Conservation (phyloP, 2,329 filamentous ascomycete species). For the Beauveria australis region DNA sequence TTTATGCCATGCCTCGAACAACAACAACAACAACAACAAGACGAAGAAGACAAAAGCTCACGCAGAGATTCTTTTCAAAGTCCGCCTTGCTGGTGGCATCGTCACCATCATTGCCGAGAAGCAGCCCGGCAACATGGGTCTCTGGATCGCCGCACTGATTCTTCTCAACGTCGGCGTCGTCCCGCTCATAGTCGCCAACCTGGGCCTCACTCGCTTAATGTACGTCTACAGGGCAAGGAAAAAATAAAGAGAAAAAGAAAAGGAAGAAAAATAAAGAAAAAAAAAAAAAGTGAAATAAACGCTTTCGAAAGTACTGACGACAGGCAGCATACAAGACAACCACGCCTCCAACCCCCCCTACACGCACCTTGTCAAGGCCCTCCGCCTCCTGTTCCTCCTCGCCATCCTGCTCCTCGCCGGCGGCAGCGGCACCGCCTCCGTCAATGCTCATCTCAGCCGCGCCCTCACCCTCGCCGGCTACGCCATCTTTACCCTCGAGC, state of each 20-base stretch:
- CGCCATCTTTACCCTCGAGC: conserved; percentile 16
- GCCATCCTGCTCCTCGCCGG: conserved; percentile 15
- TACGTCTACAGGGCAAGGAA: conserved; percentile 8
- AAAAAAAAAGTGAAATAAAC: background rate
- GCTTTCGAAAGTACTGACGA: background rate
- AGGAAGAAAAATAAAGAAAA: background rate
- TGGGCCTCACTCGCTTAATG: conserved; percentile 21
- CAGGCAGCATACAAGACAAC: conserved; percentile 16
- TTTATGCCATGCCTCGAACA: too few relatives aligned
- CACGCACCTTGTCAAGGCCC: conserved; percentile 11
- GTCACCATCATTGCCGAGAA: conserved; percentile 18
- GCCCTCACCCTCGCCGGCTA: conserved; percentile 17
- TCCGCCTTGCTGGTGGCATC: conserved; percentile 22
- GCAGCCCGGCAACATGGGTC: conserved; percentile 15
- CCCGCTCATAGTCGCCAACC: conserved; percentile 19
- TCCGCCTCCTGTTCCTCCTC: conserved; percentile 14
- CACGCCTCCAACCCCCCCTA: conserved; percentile 16
- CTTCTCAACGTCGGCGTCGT: conserved; percentile 23
- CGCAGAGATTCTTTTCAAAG: conserved; percentile 12
- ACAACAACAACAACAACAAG: background rate
- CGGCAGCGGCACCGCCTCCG: conserved; percentile 16
- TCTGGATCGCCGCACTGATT: conserved; percentile 19
- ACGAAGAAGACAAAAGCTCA: background rate
- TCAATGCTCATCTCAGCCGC: conserved; percentile 7
- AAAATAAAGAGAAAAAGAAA: too few relatives aligned